Evolutionary conservation across 2,329 filamentous ascomycete species (phyloP).

Genomic region (Diaporthe velutina): DNA sequence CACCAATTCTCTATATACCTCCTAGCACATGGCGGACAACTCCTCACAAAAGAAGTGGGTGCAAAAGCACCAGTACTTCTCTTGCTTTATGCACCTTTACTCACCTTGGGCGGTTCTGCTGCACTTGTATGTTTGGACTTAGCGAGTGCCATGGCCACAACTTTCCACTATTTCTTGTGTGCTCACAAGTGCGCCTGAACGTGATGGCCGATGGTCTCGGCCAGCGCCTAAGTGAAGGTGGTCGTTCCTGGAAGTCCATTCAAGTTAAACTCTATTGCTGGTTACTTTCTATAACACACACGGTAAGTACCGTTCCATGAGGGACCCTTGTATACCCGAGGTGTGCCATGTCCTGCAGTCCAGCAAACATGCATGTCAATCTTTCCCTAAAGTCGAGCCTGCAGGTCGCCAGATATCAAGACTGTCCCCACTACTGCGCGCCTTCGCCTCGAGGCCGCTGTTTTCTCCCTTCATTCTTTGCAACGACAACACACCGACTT

Average conservation of each 20-base stretch:
- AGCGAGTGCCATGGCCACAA: not conserved
- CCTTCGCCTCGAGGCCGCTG: constrained; percentile 10
- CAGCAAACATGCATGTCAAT: constrained; percentile 30
- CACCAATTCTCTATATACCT: not conserved
- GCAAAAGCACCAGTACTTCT: not conserved
- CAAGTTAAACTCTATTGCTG: constrained; percentile 5
- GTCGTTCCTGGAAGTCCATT: not conserved
- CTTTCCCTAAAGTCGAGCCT: constrained; percentile 23
- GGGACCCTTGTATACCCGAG: constrained; percentile 28
- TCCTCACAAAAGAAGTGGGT: not conserved
- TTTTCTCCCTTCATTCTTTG: constrained; percentile 21
- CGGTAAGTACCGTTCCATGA: constrained; percentile 27
- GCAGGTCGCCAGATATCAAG: constrained; percentile 35
- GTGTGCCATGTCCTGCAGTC: constrained; percentile 25
- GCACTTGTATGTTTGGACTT: not conserved
- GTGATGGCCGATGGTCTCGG: not conserved
- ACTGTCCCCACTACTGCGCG: constrained; percentile 3
- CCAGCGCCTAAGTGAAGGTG: constrained; percentile 7
- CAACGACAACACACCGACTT: constrained; percentile 20
- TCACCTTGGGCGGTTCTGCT: not conserved
- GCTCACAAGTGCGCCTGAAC: not conserved
- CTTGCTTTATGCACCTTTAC: not conserved
- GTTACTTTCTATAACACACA: constrained; percentile 24
- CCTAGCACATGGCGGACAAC: not conserved
- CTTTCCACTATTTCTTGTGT: not conserved